Evolutionary conservation across 1,139 yeast genomes (phyloP).

Genomic region (Geotrichum histeridarum): DNA sequence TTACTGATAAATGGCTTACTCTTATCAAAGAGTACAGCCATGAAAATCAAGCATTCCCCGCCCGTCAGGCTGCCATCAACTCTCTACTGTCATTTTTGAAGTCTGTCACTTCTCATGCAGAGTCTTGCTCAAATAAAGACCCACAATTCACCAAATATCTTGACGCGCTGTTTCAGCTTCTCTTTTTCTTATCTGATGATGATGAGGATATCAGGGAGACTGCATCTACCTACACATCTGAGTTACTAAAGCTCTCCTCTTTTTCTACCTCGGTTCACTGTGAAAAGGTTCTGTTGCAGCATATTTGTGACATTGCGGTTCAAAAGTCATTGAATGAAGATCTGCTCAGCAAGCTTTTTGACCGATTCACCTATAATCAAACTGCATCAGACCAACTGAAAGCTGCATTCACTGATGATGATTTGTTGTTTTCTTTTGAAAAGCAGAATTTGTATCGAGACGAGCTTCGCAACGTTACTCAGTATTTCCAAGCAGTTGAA

Average conservation of each 20-base stretch:
- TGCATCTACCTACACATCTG: slow-evolving; percentile 25
- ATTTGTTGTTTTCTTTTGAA: slow-evolving; percentile 47
- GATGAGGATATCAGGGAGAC: slow-evolving; percentile 41
- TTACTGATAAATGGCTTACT: slow-evolving; percentile 34
- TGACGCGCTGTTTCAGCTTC: slow-evolving; percentile 34
- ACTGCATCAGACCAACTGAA: slow-evolving; percentile 20
- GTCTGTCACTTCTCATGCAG: neutral
- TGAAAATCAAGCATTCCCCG: slow-evolving; percentile 45
- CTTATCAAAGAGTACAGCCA: slow-evolving; percentile 35
- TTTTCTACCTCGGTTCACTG: slow-evolving; percentile 33
- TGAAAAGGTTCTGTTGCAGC: slow-evolving; percentile 28
- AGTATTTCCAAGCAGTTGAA: neutral
- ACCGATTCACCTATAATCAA: neutral
- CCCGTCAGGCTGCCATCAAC: slow-evolving; percentile 47
- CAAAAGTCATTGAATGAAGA: neutral
- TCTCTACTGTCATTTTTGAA: slow-evolving; percentile 41
- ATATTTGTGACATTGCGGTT: slow-evolving; percentile 7
- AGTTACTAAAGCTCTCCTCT: slow-evolving; percentile 25
- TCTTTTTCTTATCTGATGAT: slow-evolving; percentile 53
- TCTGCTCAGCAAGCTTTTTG: slow-evolving; percentile 5
- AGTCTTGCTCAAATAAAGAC: neutral
- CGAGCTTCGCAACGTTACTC: slow-evolving; percentile 22
- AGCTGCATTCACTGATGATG: slow-evolving; percentile 24
- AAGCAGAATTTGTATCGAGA: slow-evolving; percentile 49
- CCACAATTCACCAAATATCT: neutral